phyloP scores from a whole-genome alignment of 345 rosid genomes.

The Citrus sp. region DNA sequence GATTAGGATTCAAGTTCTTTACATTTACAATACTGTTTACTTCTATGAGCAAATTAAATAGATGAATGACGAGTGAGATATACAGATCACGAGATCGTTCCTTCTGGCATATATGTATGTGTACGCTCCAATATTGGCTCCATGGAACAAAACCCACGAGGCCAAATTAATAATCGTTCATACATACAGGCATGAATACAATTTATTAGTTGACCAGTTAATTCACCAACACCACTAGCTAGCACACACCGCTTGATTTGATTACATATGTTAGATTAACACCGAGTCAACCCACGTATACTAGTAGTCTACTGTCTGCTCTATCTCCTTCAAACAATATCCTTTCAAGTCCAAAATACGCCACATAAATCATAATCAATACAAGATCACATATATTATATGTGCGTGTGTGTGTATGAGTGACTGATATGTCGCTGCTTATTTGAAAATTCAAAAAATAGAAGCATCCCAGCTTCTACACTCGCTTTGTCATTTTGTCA shows the following conservation, averaged over 20 bases:
- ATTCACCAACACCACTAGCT: too few relatives aligned
- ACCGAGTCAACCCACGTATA: too few relatives aligned
- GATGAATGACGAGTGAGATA: neutral
- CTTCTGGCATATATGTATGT: neutral
- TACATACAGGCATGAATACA: too few relatives aligned
- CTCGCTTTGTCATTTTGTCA: slow-evolving; percentile 24
- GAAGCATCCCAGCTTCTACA: slow-evolving; percentile 62
- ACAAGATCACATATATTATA: too few relatives aligned
- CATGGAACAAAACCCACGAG: neutral
- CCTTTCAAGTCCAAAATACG: neutral
- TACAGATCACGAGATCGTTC: slow-evolving; percentile 15
- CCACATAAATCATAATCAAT: neutral
- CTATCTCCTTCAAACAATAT: neutral
- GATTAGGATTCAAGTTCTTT: too few relatives aligned
- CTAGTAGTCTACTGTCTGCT: too few relatives aligned
- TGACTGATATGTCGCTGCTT: neutral
- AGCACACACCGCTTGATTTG: neutral
- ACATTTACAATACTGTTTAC: neutral
- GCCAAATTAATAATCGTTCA: too few relatives aligned
- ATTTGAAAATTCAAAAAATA: slow-evolving; percentile 1
- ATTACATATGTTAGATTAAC: neutral
- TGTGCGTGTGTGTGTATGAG: too few relatives aligned
- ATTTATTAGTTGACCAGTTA: too few relatives aligned
- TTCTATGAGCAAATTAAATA: neutral
- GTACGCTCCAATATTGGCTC: slow-evolving; percentile 12